Evolutionary conservation across 2,329 filamentous ascomycete species (phyloP).

Genomic region (Colletotrichum sublineola): DNA sequence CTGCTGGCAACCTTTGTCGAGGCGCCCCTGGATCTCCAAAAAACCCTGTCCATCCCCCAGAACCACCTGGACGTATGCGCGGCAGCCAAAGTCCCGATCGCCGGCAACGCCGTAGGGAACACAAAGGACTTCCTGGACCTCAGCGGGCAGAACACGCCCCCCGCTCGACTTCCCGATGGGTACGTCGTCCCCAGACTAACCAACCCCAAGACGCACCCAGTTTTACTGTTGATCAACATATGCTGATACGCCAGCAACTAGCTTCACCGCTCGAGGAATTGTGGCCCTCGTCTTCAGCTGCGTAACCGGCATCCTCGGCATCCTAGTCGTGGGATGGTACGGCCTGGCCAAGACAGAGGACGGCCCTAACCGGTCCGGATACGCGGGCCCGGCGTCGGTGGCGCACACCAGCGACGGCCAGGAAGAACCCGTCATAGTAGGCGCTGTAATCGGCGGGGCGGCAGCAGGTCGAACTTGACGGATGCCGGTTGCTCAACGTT

Average conservation of each 20-base stretch:
- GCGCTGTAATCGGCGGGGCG: slow-evolving; percentile 4
- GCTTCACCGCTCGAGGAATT: slow-evolving; percentile 78
- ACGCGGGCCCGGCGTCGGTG: neutral
- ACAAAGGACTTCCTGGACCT: slow-evolving; percentile 74
- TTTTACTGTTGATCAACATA: neutral
- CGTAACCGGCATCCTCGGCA: slow-evolving; percentile 76
- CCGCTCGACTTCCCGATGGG: slow-evolving; percentile 72
- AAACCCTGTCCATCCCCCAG: slow-evolving; percentile 69
- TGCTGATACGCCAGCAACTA: slow-evolving; percentile 42
- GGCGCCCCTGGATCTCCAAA: slow-evolving; percentile 72
- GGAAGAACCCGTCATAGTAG: slow-evolving; percentile 24
- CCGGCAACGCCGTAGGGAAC: slow-evolving; percentile 83
- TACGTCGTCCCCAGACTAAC: slow-evolving; percentile 49
- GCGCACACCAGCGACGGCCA: neutral
- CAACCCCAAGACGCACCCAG: neutral
- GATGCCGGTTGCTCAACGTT: neutral
- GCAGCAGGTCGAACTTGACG: slow-evolving; percentile 6
- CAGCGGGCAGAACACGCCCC: slow-evolving; percentile 68
- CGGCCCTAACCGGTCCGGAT: slow-evolving; percentile 3
- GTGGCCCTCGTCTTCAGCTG: slow-evolving; percentile 81
- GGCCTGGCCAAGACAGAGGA: slow-evolving; percentile 57
- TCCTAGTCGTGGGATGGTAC: slow-evolving; percentile 77
- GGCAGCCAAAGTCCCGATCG: slow-evolving; percentile 61
- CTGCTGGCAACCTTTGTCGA: slow-evolving; percentile 75
- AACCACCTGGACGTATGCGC: slow-evolving; percentile 71